A percentile compares a stretch with the other conserved stretches of the same genome.
phyloP scores from a whole-genome alignment of 1,284 basidiomycete genomes.

The Fomitiporia mediterranea region DNA sequence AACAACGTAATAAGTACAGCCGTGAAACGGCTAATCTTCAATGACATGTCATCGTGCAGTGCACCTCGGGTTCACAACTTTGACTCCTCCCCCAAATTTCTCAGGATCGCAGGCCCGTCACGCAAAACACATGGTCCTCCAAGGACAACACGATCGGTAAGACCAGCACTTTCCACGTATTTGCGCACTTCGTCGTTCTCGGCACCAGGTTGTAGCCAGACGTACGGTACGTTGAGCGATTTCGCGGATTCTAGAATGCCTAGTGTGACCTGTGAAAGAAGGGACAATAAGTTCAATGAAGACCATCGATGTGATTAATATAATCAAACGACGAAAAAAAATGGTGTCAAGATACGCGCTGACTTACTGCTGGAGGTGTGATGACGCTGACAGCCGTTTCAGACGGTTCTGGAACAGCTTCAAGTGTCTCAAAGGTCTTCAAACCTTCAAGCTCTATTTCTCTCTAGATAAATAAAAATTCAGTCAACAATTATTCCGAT shows the following conservation, averaged over 20 bases:
- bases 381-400: constrained; percentile 78
- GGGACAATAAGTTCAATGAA: not conserved
- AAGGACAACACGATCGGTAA: constrained; percentile 59
- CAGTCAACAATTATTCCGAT: not conserved
- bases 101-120: constrained; percentile 55
- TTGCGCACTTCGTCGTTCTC: constrained; percentile 52
- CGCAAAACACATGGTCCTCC: constrained; percentile 75
- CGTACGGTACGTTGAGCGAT: constrained; percentile 52
- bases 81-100: too few species aligned
- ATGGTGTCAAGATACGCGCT: too few species aligned
- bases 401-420: constrained; percentile 55
- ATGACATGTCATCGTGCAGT: too few species aligned
- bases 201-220: constrained; percentile 87
- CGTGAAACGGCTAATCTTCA: too few species aligned
- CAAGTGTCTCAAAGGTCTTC: constrained; percentile 47
- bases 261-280: constrained; percentile 53
- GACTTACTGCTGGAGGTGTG: constrained; percentile 64
- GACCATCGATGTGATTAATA: not conserved
- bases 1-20: too few species aligned
- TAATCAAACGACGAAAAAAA: not conserved
- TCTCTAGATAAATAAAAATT: constrained; percentile 39
- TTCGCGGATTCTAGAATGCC: constrained; percentile 60
- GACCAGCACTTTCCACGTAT: constrained; percentile 49
- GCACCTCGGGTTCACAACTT: too few species aligned
- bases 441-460: constrained; percentile 62